A percentile compares a stretch with the other conserved stretches of the same genome.
Evolutionary conservation across 1,284 basidiomycete species (phyloP).

Genomic region (Pseudozyma pruni): DNA sequence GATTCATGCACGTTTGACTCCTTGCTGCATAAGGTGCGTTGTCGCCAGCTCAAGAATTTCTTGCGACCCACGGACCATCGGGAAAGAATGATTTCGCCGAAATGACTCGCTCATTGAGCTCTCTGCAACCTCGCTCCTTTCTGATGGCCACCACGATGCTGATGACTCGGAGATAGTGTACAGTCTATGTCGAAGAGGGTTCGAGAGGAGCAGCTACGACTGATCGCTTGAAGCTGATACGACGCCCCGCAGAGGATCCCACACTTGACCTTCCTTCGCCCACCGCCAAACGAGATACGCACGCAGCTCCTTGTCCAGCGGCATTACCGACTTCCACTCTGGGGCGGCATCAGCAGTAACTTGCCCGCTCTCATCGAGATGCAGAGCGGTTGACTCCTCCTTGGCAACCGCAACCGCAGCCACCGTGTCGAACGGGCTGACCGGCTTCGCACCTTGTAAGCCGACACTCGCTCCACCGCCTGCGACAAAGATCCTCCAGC

Average conservation of each 20-base stretch:
- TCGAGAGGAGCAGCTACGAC: too few species aligned
- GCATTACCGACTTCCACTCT: slow-evolving; percentile 42
- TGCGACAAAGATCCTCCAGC: slow-evolving; percentile 40
- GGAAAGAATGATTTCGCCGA: too few species aligned
- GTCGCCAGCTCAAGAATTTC: too few species aligned
- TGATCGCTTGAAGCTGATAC: background rate
- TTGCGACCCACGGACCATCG: too few species aligned
- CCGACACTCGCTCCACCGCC: slow-evolving; percentile 26
- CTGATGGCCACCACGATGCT: too few species aligned
- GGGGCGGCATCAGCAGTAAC: background rate
- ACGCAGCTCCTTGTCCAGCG: slow-evolving; percentile 45
- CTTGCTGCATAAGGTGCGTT: too few species aligned
- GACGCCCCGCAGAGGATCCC: slow-evolving; percentile 29
- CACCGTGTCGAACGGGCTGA: slow-evolving; percentile 16
- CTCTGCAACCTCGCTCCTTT: too few species aligned
- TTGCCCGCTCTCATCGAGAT: background rate
- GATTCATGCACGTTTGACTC: too few species aligned
- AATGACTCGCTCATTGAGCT: too few species aligned
- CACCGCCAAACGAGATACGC: slow-evolving; percentile 45
- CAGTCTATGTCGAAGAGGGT: too few species aligned
- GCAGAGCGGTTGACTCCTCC: background rate
- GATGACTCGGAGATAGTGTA: background rate
- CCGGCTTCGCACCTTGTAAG: slow-evolving; percentile 13
- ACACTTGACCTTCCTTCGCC: slow-evolving; percentile 33
- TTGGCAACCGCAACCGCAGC: background rate